phyloP scores from a whole-genome alignment of 1,284 basidiomycete genomes.

The Cryptococcus hybrid region DNA sequence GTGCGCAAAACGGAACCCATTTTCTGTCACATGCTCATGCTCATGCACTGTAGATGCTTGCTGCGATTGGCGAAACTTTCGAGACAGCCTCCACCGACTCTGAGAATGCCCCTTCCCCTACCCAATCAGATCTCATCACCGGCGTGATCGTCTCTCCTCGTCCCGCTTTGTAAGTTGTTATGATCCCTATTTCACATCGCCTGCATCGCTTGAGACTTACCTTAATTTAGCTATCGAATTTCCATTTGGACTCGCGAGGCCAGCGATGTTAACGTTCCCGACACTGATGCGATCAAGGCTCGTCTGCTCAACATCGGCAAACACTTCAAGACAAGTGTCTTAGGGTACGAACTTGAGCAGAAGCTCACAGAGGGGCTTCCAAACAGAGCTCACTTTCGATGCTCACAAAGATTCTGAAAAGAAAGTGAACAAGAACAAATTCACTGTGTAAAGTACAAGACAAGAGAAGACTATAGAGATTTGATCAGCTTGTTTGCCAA shows the following conservation, averaged over 20 bases:
- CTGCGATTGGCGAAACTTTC: slow-evolving; percentile 94
- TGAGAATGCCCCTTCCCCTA: slow-evolving; percentile 44
- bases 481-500: background rate
- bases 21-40: background rate
- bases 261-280: slow-evolving; percentile 52
- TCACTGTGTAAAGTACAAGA: slow-evolving; percentile 57
- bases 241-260: slow-evolving; percentile 95
- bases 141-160: slow-evolving; percentile 94
- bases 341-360: slow-evolving; percentile 72
- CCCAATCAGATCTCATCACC: slow-evolving; percentile 68
- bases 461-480: background rate
- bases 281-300: slow-evolving; percentile 24
- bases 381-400: slow-evolving; percentile 90
- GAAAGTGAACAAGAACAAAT: slow-evolving; percentile 85
- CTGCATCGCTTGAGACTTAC: background rate
- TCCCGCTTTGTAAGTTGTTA: slow-evolving; percentile 66
- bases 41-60: slow-evolving; percentile 69
- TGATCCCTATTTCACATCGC: background rate
- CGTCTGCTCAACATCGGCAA: slow-evolving; percentile 60
- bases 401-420: slow-evolving; percentile 91
- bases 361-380: slow-evolving; percentile 68
- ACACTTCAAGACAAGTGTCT: slow-evolving; percentile 88
- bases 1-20: slow-evolving; percentile 26
- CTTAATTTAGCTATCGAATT: slow-evolving; percentile 66
- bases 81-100: slow-evolving; percentile 62